Evolutionary conservation across 306 rosid genomes (phyloP).

Genomic region (Sophora flavescens): DNA sequence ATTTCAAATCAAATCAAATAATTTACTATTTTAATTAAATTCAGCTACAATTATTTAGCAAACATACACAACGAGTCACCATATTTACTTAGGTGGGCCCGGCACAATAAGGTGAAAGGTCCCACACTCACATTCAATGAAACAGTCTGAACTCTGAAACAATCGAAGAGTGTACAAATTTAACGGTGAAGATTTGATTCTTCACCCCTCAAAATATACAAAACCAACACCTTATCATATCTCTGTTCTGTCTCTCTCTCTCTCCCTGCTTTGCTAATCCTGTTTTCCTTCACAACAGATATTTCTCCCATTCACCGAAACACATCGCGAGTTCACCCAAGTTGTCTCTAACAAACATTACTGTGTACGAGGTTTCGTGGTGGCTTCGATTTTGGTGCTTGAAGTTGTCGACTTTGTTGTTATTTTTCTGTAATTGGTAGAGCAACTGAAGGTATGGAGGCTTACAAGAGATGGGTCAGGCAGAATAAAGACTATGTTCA

Average conservation of each 20-base stretch:
- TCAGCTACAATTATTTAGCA: too few relatives aligned
- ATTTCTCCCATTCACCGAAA: slow-evolving; percentile 5
- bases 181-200: too few relatives aligned
- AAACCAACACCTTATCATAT: neutral
- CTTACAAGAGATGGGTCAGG: slow-evolving; percentile 78
- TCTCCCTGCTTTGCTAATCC: neutral
- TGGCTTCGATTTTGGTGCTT: slow-evolving; percentile 11
- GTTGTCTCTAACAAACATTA: neutral
- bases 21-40: too few relatives aligned
- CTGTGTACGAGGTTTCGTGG: slow-evolving; percentile 20
- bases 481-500: slow-evolving; percentile 72
- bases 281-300: neutral
- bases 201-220: neutral
- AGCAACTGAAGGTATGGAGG: slow-evolving; percentile 59
- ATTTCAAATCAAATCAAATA: too few relatives aligned
- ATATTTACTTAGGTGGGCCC: too few relatives aligned
- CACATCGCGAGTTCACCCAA: slow-evolving; percentile 6
- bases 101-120: too few relatives aligned
- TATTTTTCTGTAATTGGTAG: slow-evolving; percentile 15
- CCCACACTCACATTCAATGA: too few relatives aligned
- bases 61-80: too few relatives aligned
- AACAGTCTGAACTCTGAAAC: too few relatives aligned
- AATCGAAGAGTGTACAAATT: too few relatives aligned
- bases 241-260: neutral
- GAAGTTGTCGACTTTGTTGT: neutral